Percentiles rank a stretch among this genome's conserved stretches.
phyloP scores from a whole-genome alignment of 805 yeast species.

The Lipomyces kockii region DNA sequence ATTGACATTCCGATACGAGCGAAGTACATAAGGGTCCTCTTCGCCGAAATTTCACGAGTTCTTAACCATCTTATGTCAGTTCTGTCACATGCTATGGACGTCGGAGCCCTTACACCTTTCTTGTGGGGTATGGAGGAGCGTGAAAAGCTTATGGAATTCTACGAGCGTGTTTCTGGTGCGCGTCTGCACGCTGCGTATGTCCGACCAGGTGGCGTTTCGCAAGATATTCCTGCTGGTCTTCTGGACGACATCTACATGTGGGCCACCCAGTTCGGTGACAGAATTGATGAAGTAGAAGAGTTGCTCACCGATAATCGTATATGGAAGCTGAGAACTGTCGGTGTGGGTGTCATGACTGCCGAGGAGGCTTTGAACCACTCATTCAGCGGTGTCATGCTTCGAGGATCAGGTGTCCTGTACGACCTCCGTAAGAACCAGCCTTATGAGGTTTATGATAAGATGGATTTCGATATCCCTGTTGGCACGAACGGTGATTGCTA shows the following conservation, averaged over 20 bases:
- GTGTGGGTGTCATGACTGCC: constrained; percentile 79
- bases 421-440: constrained; percentile 87
- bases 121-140: constrained; percentile 94
- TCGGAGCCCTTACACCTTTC: constrained; percentile 91
- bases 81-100: constrained; percentile 89
- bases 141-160: constrained; percentile 90
- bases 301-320: constrained; percentile 87
- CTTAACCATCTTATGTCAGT: constrained; percentile 87
- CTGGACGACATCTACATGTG: constrained; percentile 92
- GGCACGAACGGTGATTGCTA: constrained; percentile 90
- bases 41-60: constrained; percentile 84
- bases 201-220: constrained; percentile 91
- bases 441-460: constrained; percentile 84
- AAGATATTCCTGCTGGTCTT: constrained; percentile 83
- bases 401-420: constrained; percentile 88
- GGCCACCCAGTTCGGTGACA: constrained; percentile 95
- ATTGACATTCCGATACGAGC: constrained; percentile 85
- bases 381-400: constrained; percentile 83
- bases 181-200: constrained; percentile 86
- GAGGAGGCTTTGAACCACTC: constrained; percentile 85
- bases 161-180: constrained; percentile 89
- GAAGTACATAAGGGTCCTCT: constrained; percentile 80
- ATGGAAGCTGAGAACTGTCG: constrained; percentile 86
- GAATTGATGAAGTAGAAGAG: constrained; percentile 89
- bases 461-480: constrained; percentile 85